Percentiles rank a stretch among this genome's conserved stretches.
phyloP scores from a whole-genome alignment of 2,329 filamentous ascomycete genomes.

The Diaporthe sp. region DNA sequence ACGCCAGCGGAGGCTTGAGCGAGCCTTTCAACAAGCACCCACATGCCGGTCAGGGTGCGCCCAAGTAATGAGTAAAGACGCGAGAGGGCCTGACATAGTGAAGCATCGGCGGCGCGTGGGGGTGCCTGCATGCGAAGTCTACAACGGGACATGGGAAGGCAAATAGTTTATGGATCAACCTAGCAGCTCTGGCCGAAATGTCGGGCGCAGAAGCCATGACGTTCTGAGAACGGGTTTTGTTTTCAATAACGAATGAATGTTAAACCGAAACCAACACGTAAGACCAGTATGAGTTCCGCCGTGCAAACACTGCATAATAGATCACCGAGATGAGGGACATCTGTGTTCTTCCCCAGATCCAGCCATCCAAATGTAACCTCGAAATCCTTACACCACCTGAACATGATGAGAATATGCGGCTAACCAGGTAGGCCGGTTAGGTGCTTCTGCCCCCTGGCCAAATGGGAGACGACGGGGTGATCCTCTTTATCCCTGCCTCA shows the following conservation, averaged over 20 bases:
- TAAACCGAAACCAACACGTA: no score
- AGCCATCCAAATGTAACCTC: no score
- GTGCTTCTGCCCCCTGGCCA: background rate
- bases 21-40: background rate
- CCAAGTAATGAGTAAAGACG: background rate
- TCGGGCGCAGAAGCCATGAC: accelerated
- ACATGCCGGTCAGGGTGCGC: background rate
- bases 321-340: no score
- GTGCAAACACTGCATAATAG: no score
- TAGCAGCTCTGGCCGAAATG: no score
- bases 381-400: no score
- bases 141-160: no score
- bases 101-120: background rate
- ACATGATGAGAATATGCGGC: background rate
- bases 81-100: background rate
- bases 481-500: background rate
- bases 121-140: background rate
- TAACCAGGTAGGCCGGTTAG: background rate
- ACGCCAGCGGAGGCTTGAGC: background rate
- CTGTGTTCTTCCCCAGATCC: no score
- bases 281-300: no score
- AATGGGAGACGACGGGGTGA: background rate
- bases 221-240: no score
- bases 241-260: no score
- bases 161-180: no score